phyloP scores from a whole-genome alignment of 129 eudicot species.

The Centaurea solstitialis region DNA sequence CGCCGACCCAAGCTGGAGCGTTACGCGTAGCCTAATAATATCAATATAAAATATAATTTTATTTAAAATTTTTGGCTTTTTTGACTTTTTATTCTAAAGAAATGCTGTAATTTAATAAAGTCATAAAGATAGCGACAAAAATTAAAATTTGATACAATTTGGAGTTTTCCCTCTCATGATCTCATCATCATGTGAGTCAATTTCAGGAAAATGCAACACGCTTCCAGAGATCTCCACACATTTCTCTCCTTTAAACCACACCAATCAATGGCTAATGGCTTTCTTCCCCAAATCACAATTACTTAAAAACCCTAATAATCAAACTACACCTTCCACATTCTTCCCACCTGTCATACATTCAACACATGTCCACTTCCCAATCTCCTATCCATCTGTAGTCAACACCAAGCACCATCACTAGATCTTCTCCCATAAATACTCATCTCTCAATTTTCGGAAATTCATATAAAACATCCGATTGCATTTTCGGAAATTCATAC shows the following conservation, averaged over 20 bases:
- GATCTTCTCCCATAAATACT: constrained; percentile 2
- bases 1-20: too few relatives aligned
- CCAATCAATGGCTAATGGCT: constrained; percentile 8
- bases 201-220: constrained; percentile 19
- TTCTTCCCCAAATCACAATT: constrained; percentile 11
- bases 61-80: too few relatives aligned
- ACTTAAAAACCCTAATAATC: neutral
- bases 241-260: neutral
- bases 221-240: constrained; percentile 26
- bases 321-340: neutral
- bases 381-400: neutral
- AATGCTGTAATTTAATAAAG: too few relatives aligned
- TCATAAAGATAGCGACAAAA: neutral
- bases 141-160: neutral
- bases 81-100: too few relatives aligned
- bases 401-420: neutral
- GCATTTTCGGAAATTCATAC: neutral
- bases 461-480: neutral
- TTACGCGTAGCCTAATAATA: too few relatives aligned
- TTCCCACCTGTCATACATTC: neutral
- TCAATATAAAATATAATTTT: too few relatives aligned
- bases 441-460: neutral
- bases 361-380: constrained; percentile 25
- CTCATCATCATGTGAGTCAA: neutral
- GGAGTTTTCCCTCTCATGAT: constrained; percentile 18